phyloP scores from a whole-genome alignment of 768 basidiomycete genomes.

The Pisolithus tinctorius region DNA sequence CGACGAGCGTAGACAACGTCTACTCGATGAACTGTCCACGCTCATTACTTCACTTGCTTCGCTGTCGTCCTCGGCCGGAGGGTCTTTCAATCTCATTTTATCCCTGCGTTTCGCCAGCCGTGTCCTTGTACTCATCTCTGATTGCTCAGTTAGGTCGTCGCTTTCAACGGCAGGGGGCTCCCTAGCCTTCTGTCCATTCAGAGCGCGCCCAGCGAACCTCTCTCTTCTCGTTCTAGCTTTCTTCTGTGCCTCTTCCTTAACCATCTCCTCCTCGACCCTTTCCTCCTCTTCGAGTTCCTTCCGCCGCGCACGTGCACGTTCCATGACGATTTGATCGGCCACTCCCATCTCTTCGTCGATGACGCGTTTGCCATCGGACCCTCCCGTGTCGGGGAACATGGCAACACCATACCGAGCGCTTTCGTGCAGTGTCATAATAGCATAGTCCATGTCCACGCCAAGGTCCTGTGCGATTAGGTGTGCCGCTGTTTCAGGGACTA shows the following conservation, averaged over 20 bases:
- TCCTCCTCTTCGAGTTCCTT: conserved; percentile 39
- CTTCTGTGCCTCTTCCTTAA: conserved; percentile 24
- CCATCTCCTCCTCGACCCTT: conserved; percentile 19
- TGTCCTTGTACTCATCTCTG: neutral
- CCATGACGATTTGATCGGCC: conserved; percentile 38
- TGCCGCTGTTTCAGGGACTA: conserved; percentile 86
- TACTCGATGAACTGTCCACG: conserved; percentile 16
- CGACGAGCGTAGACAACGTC: conserved; percentile 2
- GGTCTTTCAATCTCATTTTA: neutral
- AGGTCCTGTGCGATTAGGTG: conserved; percentile 80
- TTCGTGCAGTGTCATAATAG: conserved; percentile 57
- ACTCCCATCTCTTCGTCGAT: conserved; percentile 28
- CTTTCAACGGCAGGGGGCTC: neutral
- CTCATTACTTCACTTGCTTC: conserved; percentile 25
- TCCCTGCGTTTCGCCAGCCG: neutral
- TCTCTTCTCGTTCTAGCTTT: conserved; percentile 24
- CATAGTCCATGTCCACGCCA: conserved; percentile 37
- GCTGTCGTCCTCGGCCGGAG: neutral
- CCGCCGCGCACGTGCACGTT: conserved; percentile 35
- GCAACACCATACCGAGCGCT: conserved; percentile 80
- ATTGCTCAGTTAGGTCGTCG: neutral
- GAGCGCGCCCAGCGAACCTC: conserved; percentile 1
- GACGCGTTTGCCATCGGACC: conserved; percentile 16
- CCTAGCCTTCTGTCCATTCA: neutral
- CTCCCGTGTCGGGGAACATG: conserved; percentile 63